Evolutionary conservation across 768 basidiomycete genomes (phyloP).

Genomic region (Leccinum subgranulosum): DNA sequence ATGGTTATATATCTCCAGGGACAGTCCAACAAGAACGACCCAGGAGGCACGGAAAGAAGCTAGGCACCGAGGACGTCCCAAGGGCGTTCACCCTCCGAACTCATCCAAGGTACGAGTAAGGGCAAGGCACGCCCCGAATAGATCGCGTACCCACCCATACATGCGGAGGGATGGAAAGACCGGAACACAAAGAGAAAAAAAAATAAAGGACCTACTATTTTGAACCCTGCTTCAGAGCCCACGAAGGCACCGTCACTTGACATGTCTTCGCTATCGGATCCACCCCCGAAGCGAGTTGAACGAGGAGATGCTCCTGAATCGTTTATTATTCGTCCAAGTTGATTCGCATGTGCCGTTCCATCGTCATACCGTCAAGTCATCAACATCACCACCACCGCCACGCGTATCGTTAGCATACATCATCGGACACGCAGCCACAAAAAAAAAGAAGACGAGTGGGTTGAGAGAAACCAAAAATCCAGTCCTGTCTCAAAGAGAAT

Average conservation of each 20-base stretch:
- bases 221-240: conserved; percentile 23
- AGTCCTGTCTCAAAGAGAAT: background rate
- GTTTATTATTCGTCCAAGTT: background rate
- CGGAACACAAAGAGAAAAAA: background rate
- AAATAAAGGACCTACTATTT: conserved; percentile 30
- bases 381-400: background rate
- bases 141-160: background rate
- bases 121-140: background rate
- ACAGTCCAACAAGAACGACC: background rate
- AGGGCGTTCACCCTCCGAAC: background rate
- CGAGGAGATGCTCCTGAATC: conserved; percentile 34
- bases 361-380: background rate
- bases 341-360: background rate
- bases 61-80: background rate
- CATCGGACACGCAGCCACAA: background rate
- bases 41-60: background rate
- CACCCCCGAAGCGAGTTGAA: conserved; percentile 43
- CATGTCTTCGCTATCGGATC: conserved; percentile 29
- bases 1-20: background rate
- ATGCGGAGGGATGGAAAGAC: background rate
- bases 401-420: background rate
- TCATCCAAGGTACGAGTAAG: background rate
- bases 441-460: background rate
- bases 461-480: background rate
- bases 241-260: conserved; percentile 30